Evolutionary conservation across 2,329 filamentous ascomycete species (phyloP).

Genomic region (Pseudogymnoascus sp.): DNA sequence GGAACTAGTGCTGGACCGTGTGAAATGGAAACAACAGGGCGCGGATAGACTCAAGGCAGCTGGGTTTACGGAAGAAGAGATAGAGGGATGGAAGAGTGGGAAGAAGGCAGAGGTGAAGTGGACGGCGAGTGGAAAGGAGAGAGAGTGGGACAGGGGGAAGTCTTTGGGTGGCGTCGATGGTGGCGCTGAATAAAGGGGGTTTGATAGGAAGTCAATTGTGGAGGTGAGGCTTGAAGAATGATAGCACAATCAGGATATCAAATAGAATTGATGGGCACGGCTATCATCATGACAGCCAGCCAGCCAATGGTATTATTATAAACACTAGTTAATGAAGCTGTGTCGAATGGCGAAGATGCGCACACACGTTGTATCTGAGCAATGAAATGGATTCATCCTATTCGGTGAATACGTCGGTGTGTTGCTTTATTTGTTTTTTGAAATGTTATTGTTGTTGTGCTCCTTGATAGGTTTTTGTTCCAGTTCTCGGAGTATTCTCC

Average conservation of each 20-base stretch:
- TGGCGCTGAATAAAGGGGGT: neutral
- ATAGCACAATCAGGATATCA: neutral
- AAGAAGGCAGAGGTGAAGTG: constrained; percentile 61
- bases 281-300: neutral
- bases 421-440: neutral
- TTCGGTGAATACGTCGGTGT: neutral
- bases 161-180: neutral
- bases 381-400: neutral
- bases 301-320: neutral
- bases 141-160: constrained; percentile 63
- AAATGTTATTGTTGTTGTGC: neutral
- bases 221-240: neutral
- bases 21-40: constrained; percentile 67
- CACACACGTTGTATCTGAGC: neutral
- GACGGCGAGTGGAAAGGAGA: constrained; percentile 43
- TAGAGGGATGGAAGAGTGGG: constrained; percentile 59
- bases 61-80: constrained; percentile 69
- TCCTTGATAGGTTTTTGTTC: neutral
- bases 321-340: neutral
- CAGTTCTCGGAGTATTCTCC: neutral
- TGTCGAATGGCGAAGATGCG: neutral
- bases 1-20: constrained; percentile 74
- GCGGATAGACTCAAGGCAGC: constrained; percentile 68
- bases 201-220: neutral
- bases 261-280: neutral